Evolutionary conservation across 345 rosid genomes (phyloP).

Genomic region (Fremontodendron californicum): DNA sequence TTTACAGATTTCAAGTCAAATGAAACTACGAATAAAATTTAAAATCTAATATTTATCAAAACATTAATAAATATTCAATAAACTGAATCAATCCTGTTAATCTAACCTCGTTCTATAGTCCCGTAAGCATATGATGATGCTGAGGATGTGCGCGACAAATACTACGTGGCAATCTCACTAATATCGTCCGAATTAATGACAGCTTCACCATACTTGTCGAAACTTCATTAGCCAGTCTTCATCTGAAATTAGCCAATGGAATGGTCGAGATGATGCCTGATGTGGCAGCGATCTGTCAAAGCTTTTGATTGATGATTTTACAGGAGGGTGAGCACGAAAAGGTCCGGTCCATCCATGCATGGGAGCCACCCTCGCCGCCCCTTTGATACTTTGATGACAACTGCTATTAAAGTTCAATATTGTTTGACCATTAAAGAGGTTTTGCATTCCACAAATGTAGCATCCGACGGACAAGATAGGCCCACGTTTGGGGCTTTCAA

Average conservation of each 20-base stretch:
- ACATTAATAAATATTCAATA: too few species aligned
- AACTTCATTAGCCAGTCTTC: neutral
- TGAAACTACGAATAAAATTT: too few species aligned
- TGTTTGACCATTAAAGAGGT: neutral
- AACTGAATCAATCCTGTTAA: too few species aligned
- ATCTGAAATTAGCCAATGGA: conserved; percentile 15
- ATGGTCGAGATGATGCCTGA: neutral
- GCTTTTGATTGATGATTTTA: neutral
- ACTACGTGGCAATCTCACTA: conserved; percentile 20
- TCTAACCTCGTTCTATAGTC: conserved; percentile 12
- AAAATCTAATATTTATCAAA: too few species aligned
- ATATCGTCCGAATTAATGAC: conserved; percentile 8
- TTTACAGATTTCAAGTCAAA: too few species aligned
- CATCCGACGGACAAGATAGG: neutral
- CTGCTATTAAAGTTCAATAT: neutral
- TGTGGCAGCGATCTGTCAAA: conserved; percentile 12
- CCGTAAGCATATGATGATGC: neutral
- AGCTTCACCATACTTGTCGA: conserved; percentile 4
- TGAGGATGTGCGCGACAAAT: neutral
- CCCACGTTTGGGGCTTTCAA: neutral
- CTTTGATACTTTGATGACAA: conserved; percentile 2
- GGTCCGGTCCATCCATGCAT: too few species aligned
- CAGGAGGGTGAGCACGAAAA: neutral
- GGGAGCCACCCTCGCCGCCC: conserved; percentile 9
- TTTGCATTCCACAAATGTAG: conserved; percentile 11